Evolutionary conservation across 257 asterid genomes (phyloP).

Genomic region (Henckelia pumila): DNA sequence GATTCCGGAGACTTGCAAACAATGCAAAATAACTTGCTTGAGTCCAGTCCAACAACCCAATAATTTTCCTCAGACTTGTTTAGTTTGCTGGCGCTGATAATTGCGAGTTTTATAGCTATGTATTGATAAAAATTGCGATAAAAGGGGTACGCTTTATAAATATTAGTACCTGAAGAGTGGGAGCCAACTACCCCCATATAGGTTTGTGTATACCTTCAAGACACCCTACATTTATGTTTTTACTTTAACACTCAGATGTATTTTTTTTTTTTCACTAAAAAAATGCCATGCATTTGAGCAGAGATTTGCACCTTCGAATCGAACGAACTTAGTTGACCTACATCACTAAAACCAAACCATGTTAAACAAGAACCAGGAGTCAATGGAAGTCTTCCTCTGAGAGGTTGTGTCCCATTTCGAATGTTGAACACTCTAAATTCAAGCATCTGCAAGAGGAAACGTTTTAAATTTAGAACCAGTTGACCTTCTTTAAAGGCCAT

Average conservation of each 20-base stretch:
- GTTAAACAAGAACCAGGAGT: slow-evolving; percentile 87
- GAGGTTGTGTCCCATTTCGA: slow-evolving; percentile 47
- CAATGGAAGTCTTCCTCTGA: slow-evolving; percentile 71
- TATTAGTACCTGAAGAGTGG: slow-evolving; percentile 85
- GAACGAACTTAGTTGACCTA: slow-evolving; percentile 83
- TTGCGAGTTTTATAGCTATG: slow-evolving; percentile 23
- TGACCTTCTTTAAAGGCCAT: neutral
- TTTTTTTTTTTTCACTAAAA: slow-evolving; percentile 7
- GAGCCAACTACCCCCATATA: slow-evolving; percentile 85
- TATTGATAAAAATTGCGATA: neutral
- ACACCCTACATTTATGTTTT: slow-evolving; percentile 57
- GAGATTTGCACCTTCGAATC: slow-evolving; percentile 76
- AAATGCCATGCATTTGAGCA: neutral
- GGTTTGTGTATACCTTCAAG: slow-evolving; percentile 75
- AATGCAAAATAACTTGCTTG: slow-evolving; percentile 75
- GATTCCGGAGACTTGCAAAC: slow-evolving; percentile 86
- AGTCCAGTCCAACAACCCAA: slow-evolving; percentile 85
- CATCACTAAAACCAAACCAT: slow-evolving; percentile 97
- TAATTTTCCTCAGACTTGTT: slow-evolving; percentile 72
- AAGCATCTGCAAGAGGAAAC: slow-evolving; percentile 63
- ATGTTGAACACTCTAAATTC: slow-evolving; percentile 74
- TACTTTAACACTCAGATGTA: slow-evolving; percentile 21
- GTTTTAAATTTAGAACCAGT: slow-evolving; percentile 10
- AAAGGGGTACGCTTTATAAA: neutral
- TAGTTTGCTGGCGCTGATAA: slow-evolving; percentile 58